phyloP scores from a whole-genome alignment of 2,329 filamentous ascomycete species.

The Aspergillus udagawae region DNA sequence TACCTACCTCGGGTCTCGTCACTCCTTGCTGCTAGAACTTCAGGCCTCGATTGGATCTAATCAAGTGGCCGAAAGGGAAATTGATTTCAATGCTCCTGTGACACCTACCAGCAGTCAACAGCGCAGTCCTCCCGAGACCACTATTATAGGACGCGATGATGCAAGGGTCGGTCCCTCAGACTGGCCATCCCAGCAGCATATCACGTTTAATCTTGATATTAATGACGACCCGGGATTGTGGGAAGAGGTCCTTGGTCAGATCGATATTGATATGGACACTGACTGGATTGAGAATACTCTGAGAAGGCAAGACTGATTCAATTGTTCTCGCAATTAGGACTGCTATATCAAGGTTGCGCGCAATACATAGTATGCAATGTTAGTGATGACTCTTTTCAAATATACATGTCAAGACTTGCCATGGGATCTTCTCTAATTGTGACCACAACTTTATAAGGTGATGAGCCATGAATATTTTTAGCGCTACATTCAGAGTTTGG shows the following conservation, averaged over 20 bases:
- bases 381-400: too few species aligned
- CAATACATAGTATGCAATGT: neutral
- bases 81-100: constrained; percentile 3
- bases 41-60: constrained; percentile 26
- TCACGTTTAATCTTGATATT: constrained; percentile 33
- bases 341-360: neutral
- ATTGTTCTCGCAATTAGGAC: neutral
- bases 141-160: neutral
- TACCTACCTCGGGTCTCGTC: constrained; percentile 44
- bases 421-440: too few species aligned
- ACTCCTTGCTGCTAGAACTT: constrained; percentile 37
- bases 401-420: too few species aligned
- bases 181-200: constrained; percentile 19
- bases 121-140: constrained; percentile 4
- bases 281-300: constrained; percentile 37
- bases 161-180: neutral
- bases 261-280: constrained; percentile 41
- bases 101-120: constrained; percentile 16
- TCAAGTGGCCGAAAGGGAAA: constrained; percentile 3
- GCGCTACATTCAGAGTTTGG: too few species aligned
- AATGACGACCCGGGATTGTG: constrained; percentile 39
- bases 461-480: too few species aligned
- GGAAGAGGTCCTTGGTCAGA: constrained; percentile 39
- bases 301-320: constrained; percentile 13
- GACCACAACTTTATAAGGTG: too few species aligned